phyloP scores from a whole-genome alignment of 164 flowering plant genomes.

The Piper longum region DNA sequence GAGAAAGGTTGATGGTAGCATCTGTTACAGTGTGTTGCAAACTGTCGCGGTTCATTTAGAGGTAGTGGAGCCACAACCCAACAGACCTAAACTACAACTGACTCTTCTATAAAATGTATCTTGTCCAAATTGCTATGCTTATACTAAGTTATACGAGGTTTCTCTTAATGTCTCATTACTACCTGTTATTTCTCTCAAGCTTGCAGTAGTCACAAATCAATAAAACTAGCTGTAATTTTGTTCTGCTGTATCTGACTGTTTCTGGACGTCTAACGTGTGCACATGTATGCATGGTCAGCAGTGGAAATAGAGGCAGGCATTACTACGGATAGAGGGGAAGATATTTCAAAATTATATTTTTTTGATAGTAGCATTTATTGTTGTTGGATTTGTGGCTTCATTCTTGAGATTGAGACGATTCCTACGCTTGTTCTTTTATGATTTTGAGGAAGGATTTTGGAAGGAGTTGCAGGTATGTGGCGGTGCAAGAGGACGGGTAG shows the following conservation, averaged over 20 bases:
- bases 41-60: constrained; percentile 69
- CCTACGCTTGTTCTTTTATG: constrained; percentile 31
- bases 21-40: constrained; percentile 55
- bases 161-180: not conserved
- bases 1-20: constrained; percentile 51
- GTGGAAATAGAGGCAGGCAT: too few relatives aligned
- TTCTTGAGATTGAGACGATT: too few relatives aligned
- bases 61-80: constrained; percentile 89
- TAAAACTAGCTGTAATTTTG: too few relatives aligned
- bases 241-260: too few relatives aligned
- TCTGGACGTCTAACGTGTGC: too few relatives aligned
- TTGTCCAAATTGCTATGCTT: not conserved
- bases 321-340: too few relatives aligned
- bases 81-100: constrained; percentile 82
- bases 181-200: not conserved
- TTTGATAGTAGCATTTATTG: too few relatives aligned
- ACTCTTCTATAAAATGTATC: constrained; percentile 29
- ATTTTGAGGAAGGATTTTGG: constrained; percentile 19
- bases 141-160: not conserved
- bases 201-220: too few relatives aligned
- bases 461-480: constrained; percentile 62
- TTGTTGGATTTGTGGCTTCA: too few relatives aligned
- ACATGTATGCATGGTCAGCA: too few relatives aligned
- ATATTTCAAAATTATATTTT: too few relatives aligned
- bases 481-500: constrained; percentile 72